Evolutionary conservation across 2,329 filamentous ascomycete genomes (phyloP).

Genomic region (Epichloe sylvatica): DNA sequence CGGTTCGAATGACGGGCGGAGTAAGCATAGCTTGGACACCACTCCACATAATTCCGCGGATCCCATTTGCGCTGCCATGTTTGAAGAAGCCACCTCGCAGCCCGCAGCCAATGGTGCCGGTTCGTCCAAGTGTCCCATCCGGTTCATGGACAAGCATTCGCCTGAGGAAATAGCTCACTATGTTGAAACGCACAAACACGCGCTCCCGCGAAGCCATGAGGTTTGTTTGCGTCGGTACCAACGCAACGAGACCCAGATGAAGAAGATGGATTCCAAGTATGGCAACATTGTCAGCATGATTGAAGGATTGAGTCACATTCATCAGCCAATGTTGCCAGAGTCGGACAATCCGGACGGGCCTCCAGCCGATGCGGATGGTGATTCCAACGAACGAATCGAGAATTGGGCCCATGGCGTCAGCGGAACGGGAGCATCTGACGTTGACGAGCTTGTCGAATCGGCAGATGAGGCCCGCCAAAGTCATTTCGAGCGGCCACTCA

Average conservation of each 20-base stretch:
- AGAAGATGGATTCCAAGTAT: constrained; percentile 86
- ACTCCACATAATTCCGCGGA: constrained; percentile 38
- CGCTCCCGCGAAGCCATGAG: constrained; percentile 84
- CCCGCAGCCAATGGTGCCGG: constrained; percentile 35
- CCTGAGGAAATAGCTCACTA: constrained; percentile 88
- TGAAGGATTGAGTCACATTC: constrained; percentile 71
- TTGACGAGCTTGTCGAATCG: constrained; percentile 25
- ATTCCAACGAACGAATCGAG: constrained; percentile 59
- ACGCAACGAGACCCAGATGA: constrained; percentile 70
- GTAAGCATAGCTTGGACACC: constrained; percentile 18
- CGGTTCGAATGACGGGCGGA: constrained; percentile 13
- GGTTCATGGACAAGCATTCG: constrained; percentile 81
- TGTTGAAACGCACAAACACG: constrained; percentile 89
- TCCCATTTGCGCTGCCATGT: constrained; percentile 51
- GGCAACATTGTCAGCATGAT: constrained; percentile 90
- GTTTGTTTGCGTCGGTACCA: constrained; percentile 85
- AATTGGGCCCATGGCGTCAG: constrained; percentile 74
- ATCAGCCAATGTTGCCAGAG: constrained; percentile 70
- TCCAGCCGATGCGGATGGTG: constrained; percentile 31
- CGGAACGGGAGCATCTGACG: constrained; percentile 27
- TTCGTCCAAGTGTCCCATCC: constrained; percentile 69
- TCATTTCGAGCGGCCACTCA: constrained; percentile 71
- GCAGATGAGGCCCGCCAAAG: constrained; percentile 45
- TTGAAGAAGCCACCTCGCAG: constrained; percentile 43
- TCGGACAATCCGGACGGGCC: constrained; percentile 30